Evolutionary conservation across 805 yeast genomes (phyloP), one percentile per base, ranked within the genome.

Genomic region (Wickerhamiella hasegawae): DNA sequence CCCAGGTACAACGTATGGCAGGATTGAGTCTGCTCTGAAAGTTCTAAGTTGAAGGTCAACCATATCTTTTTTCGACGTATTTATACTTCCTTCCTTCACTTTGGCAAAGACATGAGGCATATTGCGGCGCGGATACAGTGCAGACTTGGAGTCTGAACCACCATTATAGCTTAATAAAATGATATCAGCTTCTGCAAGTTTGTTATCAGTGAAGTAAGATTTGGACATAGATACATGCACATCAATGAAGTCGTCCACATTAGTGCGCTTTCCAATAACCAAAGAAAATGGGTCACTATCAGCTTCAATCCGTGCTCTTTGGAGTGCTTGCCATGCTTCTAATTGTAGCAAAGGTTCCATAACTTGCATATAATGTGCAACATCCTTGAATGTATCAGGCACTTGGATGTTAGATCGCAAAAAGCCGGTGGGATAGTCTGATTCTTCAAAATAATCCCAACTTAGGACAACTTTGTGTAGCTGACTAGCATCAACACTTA

Each of bases 251-350:
- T 80, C 77, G 46, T 84, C 94, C 12, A 81, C 77, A 1, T 81
- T 73, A 2, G 83, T 69, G 45, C 95, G 68, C 24, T 83, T 79
- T 3, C 93, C 96, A 15, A 85, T 60, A 2, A 70, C 59, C 2
- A 85, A 46, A 21, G 66, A 66, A 51, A 85, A 76, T 1, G 93
- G 84, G 4, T 47, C 56, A 33, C 68, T 69, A 24, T 50, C 49
- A 12, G 60, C 58, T 14, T 79, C 71, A 33, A 71, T 71, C 42
- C 78, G 73, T 0, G 90, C 73, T 4, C 81, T 66, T 44, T 73
- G 76, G 19, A 90, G 69, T 0, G 82, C 78, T 49, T 85, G 94
- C 96, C 97, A 92, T 43, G 94, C 80, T 57, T 90, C 99, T 28
- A 87, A 57, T 51, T 85, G 58, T 30, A 90, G 59, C 29, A 90